Conservation (phyloP, 305 asterid genomes). For the Fraxinus albicans region DNA sequence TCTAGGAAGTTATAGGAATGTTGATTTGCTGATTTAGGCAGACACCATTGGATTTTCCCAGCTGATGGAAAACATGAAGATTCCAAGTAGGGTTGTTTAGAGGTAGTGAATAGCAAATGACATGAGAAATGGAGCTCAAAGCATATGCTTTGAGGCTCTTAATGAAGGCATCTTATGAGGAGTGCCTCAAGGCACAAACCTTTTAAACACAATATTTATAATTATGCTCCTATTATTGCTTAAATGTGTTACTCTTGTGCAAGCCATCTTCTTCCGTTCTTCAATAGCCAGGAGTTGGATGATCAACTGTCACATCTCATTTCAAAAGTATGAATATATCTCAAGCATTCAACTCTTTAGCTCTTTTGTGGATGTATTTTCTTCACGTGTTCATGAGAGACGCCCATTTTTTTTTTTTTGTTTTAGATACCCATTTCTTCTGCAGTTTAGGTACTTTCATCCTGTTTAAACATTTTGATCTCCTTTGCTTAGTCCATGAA, state of each 20-base stretch:
- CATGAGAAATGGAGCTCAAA: not conserved
- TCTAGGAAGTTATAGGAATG: not conserved
- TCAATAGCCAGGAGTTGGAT: not conserved
- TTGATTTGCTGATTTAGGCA: not conserved
- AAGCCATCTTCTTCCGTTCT: not conserved
- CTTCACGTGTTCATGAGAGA: not conserved
- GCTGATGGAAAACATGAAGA: not conserved
- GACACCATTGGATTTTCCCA: not conserved
- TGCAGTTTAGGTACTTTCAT: not conserved
- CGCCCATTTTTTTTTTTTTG: not conserved
- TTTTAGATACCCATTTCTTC: not conserved
- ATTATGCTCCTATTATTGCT: not conserved
- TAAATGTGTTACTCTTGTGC: not conserved
- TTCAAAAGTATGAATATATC: not conserved
- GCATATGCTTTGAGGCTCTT: not conserved
- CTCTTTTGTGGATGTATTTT: not conserved
- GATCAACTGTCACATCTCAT: not conserved
- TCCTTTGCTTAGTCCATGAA: not conserved
- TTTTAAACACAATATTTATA: not conserved
- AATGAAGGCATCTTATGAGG: not conserved
- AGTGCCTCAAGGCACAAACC: not conserved
- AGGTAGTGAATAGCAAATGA: not conserved
- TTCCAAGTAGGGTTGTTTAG: not conserved
- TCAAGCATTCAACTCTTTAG: not conserved
- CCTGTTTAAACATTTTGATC: not conserved